These are phyloP conservation scores for Pascua sp. DNA, from an alignment of 1,284 basidiomycete genomes.

Conservation along the genomic window DNA sequence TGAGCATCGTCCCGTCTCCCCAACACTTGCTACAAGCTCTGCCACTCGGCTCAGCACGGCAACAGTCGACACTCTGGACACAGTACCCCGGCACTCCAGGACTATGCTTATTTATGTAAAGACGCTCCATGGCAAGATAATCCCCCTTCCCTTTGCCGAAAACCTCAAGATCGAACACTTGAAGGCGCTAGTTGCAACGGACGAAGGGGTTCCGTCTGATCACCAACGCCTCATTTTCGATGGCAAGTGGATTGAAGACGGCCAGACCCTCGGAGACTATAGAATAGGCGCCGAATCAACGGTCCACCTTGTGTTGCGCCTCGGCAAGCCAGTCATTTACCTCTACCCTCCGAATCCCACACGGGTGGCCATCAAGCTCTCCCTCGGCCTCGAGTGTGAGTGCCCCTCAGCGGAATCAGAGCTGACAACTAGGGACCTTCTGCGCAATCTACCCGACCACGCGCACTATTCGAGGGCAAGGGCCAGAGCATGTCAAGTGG, in stretches of 20 bases:
- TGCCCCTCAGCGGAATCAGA: no score
- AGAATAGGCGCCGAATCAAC: slow-evolving; percentile 95
- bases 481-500: slow-evolving; percentile 30
- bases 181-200: slow-evolving; percentile 1
- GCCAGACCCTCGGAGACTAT: slow-evolving; percentile 82
- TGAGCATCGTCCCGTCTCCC: no score
- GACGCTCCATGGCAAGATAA: no score
- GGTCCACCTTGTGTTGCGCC: slow-evolving; percentile 87
- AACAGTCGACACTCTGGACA: no score
- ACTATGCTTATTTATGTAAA: no score
- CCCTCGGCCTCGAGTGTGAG: background rate
- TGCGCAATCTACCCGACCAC: background rate
- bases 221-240: slow-evolving; percentile 98
- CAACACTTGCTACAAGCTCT: no score
- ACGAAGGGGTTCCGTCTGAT: slow-evolving; percentile 77
- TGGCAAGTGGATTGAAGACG: slow-evolving; percentile 95
- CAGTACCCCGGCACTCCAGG: no score
- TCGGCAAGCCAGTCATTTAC: slow-evolving; percentile 54
- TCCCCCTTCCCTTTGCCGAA: no score
- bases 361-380: background rate
- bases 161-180: no score
- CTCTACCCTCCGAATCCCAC: background rate
- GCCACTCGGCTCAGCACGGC: no score
- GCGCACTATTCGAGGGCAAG: background rate
- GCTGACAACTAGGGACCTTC: background rate